Conservation (phyloP, 805 yeast species). For the Cyberlindnera meyerae region DNA sequence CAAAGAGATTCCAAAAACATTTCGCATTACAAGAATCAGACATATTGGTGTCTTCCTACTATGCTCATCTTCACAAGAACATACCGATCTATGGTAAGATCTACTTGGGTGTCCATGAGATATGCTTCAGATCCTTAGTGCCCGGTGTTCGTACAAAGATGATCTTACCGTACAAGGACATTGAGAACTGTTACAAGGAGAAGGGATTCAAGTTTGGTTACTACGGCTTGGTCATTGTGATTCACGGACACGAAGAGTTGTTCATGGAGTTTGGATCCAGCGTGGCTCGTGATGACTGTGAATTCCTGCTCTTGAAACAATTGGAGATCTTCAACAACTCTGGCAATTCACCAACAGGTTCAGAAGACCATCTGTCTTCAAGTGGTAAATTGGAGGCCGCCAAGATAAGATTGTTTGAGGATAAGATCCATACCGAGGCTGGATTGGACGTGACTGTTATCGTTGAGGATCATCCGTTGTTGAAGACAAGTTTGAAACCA, state of each 20-base stretch:
- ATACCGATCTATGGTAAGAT: conserved; percentile 82
- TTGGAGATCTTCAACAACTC: conserved; percentile 33
- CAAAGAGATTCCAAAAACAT: conserved; percentile 55
- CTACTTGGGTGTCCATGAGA: conserved; percentile 58
- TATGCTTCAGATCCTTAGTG: conserved; percentile 77
- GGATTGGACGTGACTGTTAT: conserved; percentile 68
- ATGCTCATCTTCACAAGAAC: conserved; percentile 60
- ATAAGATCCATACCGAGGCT: conserved; percentile 49
- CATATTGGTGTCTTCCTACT: conserved; percentile 61
- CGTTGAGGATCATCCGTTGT: conserved; percentile 58
- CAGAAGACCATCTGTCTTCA: conserved; percentile 17
- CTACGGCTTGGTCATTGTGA: conserved; percentile 62
- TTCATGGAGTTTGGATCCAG: conserved; percentile 69
- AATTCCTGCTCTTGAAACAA: conserved; percentile 44
- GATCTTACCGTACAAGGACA: conserved; percentile 73
- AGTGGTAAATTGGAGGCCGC: conserved; percentile 44
- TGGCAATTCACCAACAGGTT: conserved; percentile 5
- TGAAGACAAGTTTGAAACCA: conserved; percentile 49
- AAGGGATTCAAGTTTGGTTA: conserved; percentile 67
- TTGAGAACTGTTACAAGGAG: conserved; percentile 65
- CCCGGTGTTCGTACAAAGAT: conserved; percentile 77
- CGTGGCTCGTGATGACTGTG: conserved; percentile 70
- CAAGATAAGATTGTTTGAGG: conserved; percentile 61
- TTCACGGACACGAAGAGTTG: conserved; percentile 72
- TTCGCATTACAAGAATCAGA: conserved; percentile 58